These are phyloP conservation scores for Solanum ahanhuiri DNA, from an alignment of 257 asterid genomes.

Conservation along the genomic window DNA sequence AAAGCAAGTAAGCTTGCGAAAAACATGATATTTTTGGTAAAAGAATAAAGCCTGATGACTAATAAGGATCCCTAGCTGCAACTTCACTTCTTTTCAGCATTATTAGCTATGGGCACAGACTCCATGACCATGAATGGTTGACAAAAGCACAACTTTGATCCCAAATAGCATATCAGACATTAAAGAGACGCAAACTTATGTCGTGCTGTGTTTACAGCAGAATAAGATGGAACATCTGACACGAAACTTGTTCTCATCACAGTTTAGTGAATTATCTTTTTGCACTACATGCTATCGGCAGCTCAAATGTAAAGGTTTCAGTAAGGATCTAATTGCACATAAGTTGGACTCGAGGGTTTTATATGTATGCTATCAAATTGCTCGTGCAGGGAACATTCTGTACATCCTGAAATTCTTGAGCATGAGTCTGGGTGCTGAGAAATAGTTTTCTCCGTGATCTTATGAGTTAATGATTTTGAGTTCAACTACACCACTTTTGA, in stretches of 20 bases:
- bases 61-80: neutral
- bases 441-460: neutral
- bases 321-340: neutral
- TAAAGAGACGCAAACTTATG: neutral
- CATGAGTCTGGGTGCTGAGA: neutral
- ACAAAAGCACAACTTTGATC: neutral
- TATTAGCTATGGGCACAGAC: neutral
- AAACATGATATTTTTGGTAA: neutral
- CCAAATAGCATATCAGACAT: neutral
- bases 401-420: neutral
- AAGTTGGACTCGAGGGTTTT: neutral
- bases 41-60: neutral
- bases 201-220: neutral
- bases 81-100: neutral
- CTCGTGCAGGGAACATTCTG: neutral
- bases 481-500: neutral
- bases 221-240: neutral
- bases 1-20: neutral
- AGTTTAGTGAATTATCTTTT: neutral
- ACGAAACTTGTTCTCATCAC: neutral
- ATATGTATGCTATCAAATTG: neutral
- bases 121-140: neutral
- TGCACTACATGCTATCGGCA: neutral
- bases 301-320: neutral
- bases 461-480: neutral